Percentiles rank a stretch among this genome's conserved stretches.
These are phyloP conservation scores for Cytospora piceicola DNA, from an alignment of 2,329 filamentous ascomycete species.

Conservation along the genomic window DNA sequence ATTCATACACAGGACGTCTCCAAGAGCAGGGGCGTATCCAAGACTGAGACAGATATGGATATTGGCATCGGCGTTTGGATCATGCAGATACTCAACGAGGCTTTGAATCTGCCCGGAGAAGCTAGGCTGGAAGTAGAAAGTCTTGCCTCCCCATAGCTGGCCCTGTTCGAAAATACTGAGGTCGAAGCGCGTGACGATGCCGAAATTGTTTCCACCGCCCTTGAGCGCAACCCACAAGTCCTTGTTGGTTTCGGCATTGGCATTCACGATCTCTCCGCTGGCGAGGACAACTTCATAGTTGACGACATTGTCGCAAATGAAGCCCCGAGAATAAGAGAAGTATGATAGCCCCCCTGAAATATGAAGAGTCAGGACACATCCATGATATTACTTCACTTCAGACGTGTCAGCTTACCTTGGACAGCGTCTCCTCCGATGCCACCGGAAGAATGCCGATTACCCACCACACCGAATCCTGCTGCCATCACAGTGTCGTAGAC, in stretches of 20 bases:
- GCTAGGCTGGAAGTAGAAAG: no score
- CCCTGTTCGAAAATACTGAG: no score
- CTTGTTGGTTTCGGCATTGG: no score
- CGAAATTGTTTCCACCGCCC: no score
- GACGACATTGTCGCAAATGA: constrained; percentile 31
- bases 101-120: constrained; percentile 5
- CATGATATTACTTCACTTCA: neutral
- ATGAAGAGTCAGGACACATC: neutral
- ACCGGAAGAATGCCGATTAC: constrained; percentile 29
- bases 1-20: constrained; percentile 19
- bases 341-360: constrained; percentile 29
- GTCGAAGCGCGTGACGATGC: no score
- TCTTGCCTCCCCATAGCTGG: no score
- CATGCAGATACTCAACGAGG: constrained; percentile 6
- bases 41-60: constrained; percentile 31
- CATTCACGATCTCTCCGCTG: no score
- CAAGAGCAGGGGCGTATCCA: constrained; percentile 27
- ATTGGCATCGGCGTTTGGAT: constrained; percentile 16
- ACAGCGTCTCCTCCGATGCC: constrained; percentile 31
- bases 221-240: no score
- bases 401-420: constrained; percentile 27
- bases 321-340: constrained; percentile 28
- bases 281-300: constrained; percentile 12
- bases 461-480: no score
- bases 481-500: constrained; percentile 19